Conservation (phyloP, 345 rosid genomes). For the Kandelia obovata region DNA sequence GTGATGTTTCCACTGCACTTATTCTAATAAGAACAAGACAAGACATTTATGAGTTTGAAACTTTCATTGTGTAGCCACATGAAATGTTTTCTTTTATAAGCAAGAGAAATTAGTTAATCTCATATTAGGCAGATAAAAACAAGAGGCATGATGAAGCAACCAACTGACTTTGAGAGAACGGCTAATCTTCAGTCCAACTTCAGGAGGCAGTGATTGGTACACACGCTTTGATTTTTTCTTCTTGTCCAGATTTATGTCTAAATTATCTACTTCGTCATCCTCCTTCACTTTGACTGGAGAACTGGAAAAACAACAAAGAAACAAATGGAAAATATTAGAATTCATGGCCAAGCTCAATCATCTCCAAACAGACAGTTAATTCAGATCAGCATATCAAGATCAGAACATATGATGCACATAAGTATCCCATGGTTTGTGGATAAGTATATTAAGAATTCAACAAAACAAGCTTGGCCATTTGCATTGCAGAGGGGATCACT, state of each 20-base stretch:
- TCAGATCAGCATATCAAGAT: slow-evolving; percentile 3
- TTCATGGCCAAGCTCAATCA: background rate
- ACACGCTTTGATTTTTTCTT: slow-evolving; percentile 65
- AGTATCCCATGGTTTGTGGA: too few species aligned
- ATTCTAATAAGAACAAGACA: too few species aligned
- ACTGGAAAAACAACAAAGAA: slow-evolving; percentile 23
- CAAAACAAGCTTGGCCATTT: too few species aligned
- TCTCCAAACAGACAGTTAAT: slow-evolving; percentile 3
- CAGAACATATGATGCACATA: background rate
- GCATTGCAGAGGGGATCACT: too few species aligned
- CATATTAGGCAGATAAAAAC: background rate
- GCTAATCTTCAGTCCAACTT: slow-evolving; percentile 82
- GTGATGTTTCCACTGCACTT: too few species aligned
- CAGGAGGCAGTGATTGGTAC: slow-evolving; percentile 68
- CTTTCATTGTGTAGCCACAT: background rate
- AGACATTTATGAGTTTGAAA: too few species aligned
- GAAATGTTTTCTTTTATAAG: background rate
- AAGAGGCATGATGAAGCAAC: slow-evolving; percentile 14
- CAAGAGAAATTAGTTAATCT: slow-evolving; percentile 2
- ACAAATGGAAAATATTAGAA: background rate
- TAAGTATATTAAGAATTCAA: too few species aligned
- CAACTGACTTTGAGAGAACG: slow-evolving; percentile 65
- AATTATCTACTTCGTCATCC: slow-evolving; percentile 76
- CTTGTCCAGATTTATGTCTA: slow-evolving; percentile 55
- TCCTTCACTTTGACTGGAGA: slow-evolving; percentile 75